Evolutionary conservation across 108 stramenopile genomes (phyloP).

Genomic region (Fragilaria crotonensis): DNA sequence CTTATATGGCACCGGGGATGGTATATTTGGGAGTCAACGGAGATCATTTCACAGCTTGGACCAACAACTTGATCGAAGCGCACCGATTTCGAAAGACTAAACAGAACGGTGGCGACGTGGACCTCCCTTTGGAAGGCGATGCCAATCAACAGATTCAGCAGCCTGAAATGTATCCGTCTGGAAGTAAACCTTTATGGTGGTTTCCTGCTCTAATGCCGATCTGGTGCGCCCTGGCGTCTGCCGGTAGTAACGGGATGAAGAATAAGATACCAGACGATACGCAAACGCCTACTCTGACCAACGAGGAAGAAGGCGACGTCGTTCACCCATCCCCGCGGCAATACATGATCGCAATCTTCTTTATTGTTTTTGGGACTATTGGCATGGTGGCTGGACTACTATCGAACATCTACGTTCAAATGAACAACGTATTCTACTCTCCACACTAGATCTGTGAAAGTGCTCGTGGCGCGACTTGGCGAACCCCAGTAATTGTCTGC

Average conservation of each 20-base stretch:
- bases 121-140: constrained; percentile 65
- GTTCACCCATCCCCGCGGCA: constrained; percentile 39
- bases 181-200: constrained; percentile 33
- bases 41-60: constrained; percentile 42
- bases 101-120: constrained; percentile 12
- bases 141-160: constrained; percentile 35
- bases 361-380: constrained; percentile 61
- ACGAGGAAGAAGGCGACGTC: constrained; percentile 9
- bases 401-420: constrained; percentile 66
- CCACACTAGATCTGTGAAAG: no score
- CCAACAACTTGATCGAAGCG: constrained; percentile 14
- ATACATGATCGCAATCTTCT: constrained; percentile 51
- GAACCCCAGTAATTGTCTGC: no score
- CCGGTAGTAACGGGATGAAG: background rate
- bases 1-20: constrained; percentile 71
- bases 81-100: constrained; percentile 1
- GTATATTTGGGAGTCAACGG: constrained; percentile 74
- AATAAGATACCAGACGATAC: background rate
- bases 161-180: constrained; percentile 10
- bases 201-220: constrained; percentile 27
- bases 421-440: constrained; percentile 4
- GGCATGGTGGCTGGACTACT: constrained; percentile 52
- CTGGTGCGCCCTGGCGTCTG: constrained; percentile 27
- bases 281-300: no score
- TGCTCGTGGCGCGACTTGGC: no score